Evolutionary conservation across 352 stramenopile species (phyloP), one percentile per base, ranked within the genome.

Genomic region (Elongisporangium prolatum): DNA sequence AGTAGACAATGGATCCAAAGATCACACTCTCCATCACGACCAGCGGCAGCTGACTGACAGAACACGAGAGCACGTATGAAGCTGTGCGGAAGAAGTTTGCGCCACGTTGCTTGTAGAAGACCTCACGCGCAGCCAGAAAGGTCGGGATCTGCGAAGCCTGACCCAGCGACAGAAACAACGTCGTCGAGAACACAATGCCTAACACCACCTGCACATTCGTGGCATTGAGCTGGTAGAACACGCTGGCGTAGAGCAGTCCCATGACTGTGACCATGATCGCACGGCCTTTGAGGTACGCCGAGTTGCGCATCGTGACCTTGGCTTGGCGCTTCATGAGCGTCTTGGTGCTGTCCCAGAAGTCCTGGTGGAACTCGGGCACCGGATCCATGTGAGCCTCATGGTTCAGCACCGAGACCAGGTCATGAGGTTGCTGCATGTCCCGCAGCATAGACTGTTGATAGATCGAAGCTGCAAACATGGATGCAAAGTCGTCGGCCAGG

Each of bases 1-100:
- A 94, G 63, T 96, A 96, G 1, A 94, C 50, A 47, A 96, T 68
- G 1, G 72, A 80, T 9, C 83, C 87, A 65, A 95, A 94, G 20
- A 91, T 52, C 0, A 89, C n/a, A 13, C 63, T 72, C 62, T 95
- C 86, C n/a, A 72, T 55, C 0, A 80, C 0, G 48, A 52, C 52
- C 50, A 81, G 21, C 49, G 76, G 66, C 13, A 84, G 38, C 21
- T 76, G 64, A n/a, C 52, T 65, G 8, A 74, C 57, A 0, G 70
- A 71, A 16, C 50, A 67, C 0, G 65, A 70, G 10, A 91, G 53
- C 37, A 92, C 72, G 59, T 85, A 96, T 17, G 78, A 80, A 4
- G 71, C 67, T 16, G 84, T 76, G 14, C 77, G 78, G 60, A 84
- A 93, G 64, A 94, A 94, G 60, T 94, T 91, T 37, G 75, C 67